A percentile compares a stretch with the other conserved stretches of the same genome.
Conservation (phyloP, 257 asterid species). For the Nicotiana noctiflora region DNA sequence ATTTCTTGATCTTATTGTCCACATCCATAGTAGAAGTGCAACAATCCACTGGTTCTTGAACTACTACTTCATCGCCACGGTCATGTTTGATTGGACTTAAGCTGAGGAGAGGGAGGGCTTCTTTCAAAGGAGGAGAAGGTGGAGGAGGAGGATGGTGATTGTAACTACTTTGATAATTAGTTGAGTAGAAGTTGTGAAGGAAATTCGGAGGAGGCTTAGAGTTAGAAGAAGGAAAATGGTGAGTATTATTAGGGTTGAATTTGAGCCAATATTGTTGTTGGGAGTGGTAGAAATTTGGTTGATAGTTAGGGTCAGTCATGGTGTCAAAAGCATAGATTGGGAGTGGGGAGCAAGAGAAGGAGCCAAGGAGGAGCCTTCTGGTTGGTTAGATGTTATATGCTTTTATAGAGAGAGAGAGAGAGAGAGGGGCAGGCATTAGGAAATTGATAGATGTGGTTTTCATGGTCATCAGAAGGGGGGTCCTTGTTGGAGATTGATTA, state of each 20-base stretch:
- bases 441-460: conserved; percentile 1
- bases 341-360: conserved; percentile 18
- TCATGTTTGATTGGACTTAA: conserved; percentile 30
- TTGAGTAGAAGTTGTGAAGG: conserved; percentile 11
- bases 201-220: conserved; percentile 8
- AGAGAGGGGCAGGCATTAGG: background rate
- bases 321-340: conserved; percentile 12
- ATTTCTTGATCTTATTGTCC: background rate
- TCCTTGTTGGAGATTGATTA: background rate
- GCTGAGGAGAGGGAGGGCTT: conserved; percentile 57
- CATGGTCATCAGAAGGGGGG: background rate
- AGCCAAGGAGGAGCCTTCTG: conserved; percentile 17
- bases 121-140: conserved; percentile 51
- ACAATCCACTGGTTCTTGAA: background rate
- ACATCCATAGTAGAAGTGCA: background rate
- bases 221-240: conserved; percentile 24
- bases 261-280: conserved; percentile 37
- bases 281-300: conserved; percentile 23
- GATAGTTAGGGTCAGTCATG: conserved; percentile 54
- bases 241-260: conserved; percentile 24
- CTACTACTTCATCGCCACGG: background rate
- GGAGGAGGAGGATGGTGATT: conserved; percentile 34
- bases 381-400: conserved; percentile 5
- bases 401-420: conserved; percentile 30
- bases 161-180: background rate